Conservation (phyloP, 352 stramenopile genomes). For the Globisporangium takayamanum region DNA sequence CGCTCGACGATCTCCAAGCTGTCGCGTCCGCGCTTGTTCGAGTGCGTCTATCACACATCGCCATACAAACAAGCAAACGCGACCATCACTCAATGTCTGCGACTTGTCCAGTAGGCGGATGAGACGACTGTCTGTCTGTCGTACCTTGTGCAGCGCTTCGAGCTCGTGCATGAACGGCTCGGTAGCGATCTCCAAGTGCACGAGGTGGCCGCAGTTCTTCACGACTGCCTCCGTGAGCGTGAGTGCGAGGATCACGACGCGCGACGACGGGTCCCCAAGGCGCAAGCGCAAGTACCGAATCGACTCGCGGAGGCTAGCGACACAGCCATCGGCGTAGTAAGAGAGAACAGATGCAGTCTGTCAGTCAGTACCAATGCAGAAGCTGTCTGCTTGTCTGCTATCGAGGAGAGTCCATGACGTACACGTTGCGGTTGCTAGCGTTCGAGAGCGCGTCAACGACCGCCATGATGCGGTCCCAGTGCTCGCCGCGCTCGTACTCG, state of each 20-base stretch:
- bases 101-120: not conserved
- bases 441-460: conserved; percentile 73
- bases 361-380: not conserved
- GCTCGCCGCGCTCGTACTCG: conserved; percentile 62
- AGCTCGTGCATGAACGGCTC: conserved; percentile 72
- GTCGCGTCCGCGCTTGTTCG: conserved; percentile 55
- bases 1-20: conserved; percentile 70
- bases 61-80: no score
- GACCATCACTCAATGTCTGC: not conserved
- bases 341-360: not conserved
- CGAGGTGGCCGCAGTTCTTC: conserved; percentile 68
- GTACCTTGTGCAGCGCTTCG: conserved; percentile 63
- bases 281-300: conserved; percentile 67
- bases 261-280: conserved; percentile 51
- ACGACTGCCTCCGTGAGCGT: conserved; percentile 66
- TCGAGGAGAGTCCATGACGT: conserved; percentile 6
- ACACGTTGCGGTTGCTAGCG: conserved; percentile 56
- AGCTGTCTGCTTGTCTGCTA: no score
- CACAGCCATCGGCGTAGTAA: not conserved
- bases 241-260: conserved; percentile 58
- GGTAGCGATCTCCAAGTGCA: conserved; percentile 60
- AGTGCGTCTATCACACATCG: conserved; percentile 26
- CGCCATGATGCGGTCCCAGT: conserved; percentile 68
- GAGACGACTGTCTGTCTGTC: no score
- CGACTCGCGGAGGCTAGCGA: conserved; percentile 51